These are phyloP conservation scores for Aspergillus sp. DNA, from an alignment of 2,329 filamentous ascomycete genomes.

Conservation along the genomic window DNA sequence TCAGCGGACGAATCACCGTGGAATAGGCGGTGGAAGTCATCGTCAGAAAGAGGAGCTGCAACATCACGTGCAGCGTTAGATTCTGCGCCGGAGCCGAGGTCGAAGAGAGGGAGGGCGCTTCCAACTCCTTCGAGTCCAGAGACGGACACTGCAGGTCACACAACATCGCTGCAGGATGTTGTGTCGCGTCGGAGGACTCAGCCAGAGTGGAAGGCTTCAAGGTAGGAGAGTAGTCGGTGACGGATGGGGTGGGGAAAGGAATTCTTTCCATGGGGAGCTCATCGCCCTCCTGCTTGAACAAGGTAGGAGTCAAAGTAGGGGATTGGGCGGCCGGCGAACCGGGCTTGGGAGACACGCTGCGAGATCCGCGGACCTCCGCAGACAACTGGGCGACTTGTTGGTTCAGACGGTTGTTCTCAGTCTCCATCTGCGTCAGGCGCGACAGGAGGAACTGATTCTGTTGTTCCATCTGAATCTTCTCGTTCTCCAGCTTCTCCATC, in stretches of 20 bases:
- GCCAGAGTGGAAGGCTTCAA: constrained; percentile 38
- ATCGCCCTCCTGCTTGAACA: constrained; percentile 41
- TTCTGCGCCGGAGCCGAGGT: constrained; percentile 32
- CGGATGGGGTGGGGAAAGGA: constrained; percentile 33
- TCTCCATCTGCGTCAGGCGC: constrained; percentile 55
- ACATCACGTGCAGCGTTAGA: constrained; percentile 52
- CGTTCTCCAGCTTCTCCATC: constrained; percentile 71
- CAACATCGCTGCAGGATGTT: constrained; percentile 99
- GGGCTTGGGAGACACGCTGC: constrained; percentile 33
- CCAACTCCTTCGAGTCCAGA: constrained; percentile 52
- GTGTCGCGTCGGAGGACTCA: constrained; percentile 82
- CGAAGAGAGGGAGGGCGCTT: constrained; percentile 38
- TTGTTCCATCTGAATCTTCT: constrained; percentile 59
- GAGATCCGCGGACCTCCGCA: constrained; percentile 38
- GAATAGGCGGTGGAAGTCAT: constrained; percentile 56
- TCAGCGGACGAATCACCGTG: constrained; percentile 61
- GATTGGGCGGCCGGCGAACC: constrained; percentile 28
- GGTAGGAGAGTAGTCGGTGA: constrained; percentile 34
- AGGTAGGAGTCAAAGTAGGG: constrained; percentile 33
- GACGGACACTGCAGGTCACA: constrained; percentile 99
- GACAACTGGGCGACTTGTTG: constrained; percentile 46
- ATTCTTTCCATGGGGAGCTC: constrained; percentile 36
- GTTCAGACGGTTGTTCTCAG: constrained; percentile 45
- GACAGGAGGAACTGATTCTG: constrained; percentile 65
- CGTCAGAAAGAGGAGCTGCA: constrained; percentile 61